Evolutionary conservation across 441 rosid genomes (phyloP).

Genomic region (Populus hybrid): DNA sequence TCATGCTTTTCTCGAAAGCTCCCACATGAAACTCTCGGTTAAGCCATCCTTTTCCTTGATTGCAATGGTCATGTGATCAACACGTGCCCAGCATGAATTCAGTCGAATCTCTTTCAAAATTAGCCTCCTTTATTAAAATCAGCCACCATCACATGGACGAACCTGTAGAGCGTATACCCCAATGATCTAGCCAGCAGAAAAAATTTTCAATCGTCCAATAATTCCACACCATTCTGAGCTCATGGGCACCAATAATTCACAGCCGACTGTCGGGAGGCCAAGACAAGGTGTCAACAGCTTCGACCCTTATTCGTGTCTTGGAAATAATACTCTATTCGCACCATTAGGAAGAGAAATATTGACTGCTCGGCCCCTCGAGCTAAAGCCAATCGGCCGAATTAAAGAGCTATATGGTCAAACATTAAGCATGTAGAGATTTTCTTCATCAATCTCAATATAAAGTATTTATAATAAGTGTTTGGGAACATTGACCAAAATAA

Average conservation of each 20-base stretch:
- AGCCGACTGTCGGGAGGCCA: constrained; percentile 25
- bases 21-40: constrained; percentile 16
- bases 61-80: constrained; percentile 26
- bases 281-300: constrained; percentile 24
- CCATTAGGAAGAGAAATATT: background rate
- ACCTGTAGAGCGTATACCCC: constrained; percentile 29
- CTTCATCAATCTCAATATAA: background rate
- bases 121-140: constrained; percentile 18
- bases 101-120: background rate
- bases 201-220: constrained; percentile 24
- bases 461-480: background rate
- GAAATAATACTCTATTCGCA: constrained; percentile 15
- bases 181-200: background rate
- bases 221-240: constrained; percentile 29
- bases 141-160: constrained; percentile 38
- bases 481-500: background rate
- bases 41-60: constrained; percentile 4
- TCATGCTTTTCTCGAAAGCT: background rate
- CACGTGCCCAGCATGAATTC: constrained; percentile 25
- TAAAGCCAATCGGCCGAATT: too few relatives aligned
- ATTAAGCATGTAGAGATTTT: background rate
- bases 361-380: background rate
- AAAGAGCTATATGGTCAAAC: background rate
- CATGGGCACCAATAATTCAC: constrained; percentile 39
- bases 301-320: constrained; percentile 13